Evolutionary conservation across 192 early-diverging fungal species (phyloP), one percentile per base, ranked within the genome.

Genomic region (Coemansia aciculifera): DNA sequence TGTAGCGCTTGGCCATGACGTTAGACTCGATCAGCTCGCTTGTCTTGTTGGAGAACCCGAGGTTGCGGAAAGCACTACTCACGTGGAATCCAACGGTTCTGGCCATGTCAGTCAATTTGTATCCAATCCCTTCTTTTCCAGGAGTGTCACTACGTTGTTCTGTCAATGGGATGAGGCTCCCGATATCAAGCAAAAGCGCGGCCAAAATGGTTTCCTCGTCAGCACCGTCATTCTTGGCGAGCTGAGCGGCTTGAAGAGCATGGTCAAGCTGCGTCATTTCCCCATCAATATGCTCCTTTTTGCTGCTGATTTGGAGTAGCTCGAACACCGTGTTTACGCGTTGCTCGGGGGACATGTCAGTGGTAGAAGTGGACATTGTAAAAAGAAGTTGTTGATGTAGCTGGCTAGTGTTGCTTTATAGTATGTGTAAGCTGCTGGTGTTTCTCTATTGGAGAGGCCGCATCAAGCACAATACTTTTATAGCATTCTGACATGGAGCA

Each of bases 261-360:
- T 88, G 87, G 11, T 85, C 87, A 11, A 88, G 75, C 63, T 88
- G 85, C 4, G 87, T 80, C 40, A 88, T 81, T 15, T 73, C 57
- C 69, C 86, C 85, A 27, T 84, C 84, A 46, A 88, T 86, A 62
- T 85, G 85, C 4, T 78, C 84, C 57, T 76, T 68, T 66, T 79
- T 79, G 59, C 82, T 84, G 32, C 79, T 79, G 36, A 75, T 75
- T 12, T 78, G 68, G 17, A 86, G 68, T 5, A 86, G 79, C 52
- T 74, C 68, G 37, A 88, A 86, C 32, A 88, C 64, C 12, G 44
- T 38, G 12, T 71, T 68, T 34, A 78, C 81, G 23, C 51, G 51
- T 13, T 54, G 51, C 24, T 54, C 51, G 24, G 51, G 51, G 3
- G 51, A 12, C 51, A 54, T 54, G 8, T 13, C 21, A 12, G 51